Conservation (phyloP, 441 rosid species). For the Erysimum cheiri region DNA sequence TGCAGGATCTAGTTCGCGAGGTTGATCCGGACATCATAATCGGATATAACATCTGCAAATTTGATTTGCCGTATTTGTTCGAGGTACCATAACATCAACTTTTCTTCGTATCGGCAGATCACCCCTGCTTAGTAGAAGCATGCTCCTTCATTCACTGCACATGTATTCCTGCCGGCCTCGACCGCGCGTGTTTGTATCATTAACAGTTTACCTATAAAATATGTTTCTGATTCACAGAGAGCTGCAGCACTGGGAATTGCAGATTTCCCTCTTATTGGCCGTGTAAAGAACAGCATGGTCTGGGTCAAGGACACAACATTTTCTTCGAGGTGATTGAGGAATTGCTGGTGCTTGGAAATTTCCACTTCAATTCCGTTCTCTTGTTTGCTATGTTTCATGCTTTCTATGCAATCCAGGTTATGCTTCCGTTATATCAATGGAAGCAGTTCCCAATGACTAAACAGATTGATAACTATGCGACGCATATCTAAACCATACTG, state of each 20-base stretch:
- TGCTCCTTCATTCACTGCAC: conserved; percentile 3
- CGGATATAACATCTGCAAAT: conserved; percentile 97
- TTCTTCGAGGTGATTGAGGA: conserved; percentile 51
- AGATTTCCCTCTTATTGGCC: conserved; percentile 87
- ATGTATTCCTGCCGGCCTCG: background rate
- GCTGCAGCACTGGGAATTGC: conserved; percentile 81
- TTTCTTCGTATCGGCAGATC: too few relatives aligned
- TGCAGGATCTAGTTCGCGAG: conserved; percentile 53
- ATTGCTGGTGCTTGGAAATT: too few relatives aligned
- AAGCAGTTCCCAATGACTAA: too few relatives aligned
- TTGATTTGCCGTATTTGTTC: conserved; percentile 91
- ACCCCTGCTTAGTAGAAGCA: conserved; percentile 12
- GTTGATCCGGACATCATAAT: conserved; percentile 72
- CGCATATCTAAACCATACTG: too few relatives aligned
- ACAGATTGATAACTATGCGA: too few relatives aligned
- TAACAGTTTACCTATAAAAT: too few relatives aligned
- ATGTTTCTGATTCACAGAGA: conserved; percentile 52
- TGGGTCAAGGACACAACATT: conserved; percentile 85
- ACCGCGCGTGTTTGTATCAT: too few relatives aligned
- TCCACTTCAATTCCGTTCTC: rapidly evolving
- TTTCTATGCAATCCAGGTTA: too few relatives aligned
- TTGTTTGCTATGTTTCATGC: too few relatives aligned
- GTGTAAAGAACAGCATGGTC: conserved; percentile 80
- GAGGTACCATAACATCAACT: conserved; percentile 61
- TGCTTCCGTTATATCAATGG: too few relatives aligned